Percentiles rank a stretch among this genome's conserved stretches.
Evolutionary conservation across 805 yeast genomes (phyloP).

Genomic region (Saccharomycopsis olivae): DNA sequence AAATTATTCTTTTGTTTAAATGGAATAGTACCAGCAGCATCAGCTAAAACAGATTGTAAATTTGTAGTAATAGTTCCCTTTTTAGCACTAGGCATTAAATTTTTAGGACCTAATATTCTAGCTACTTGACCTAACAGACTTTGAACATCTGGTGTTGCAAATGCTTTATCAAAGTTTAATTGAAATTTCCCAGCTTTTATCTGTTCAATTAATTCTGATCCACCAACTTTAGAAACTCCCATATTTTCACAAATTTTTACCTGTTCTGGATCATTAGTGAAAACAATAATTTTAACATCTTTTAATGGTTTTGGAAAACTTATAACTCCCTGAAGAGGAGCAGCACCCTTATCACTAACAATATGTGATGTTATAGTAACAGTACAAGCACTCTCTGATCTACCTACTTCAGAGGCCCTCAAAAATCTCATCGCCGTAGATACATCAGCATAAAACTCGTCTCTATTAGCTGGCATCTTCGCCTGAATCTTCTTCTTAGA

Average conservation of each 20-base stretch:
- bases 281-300: slow-evolving; percentile 53
- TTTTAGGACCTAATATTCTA: slow-evolving; percentile 77
- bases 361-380: slow-evolving; percentile 55
- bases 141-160: slow-evolving; percentile 77
- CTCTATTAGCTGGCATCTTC: slow-evolving; percentile 33
- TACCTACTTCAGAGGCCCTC: slow-evolving; percentile 87
- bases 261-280: slow-evolving; percentile 47
- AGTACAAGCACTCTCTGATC: slow-evolving; percentile 59
- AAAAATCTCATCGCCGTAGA: slow-evolving; percentile 66
- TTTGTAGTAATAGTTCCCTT: slow-evolving; percentile 79
- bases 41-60: slow-evolving; percentile 39
- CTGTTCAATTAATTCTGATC: slow-evolving; percentile 52
- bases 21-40: slow-evolving; percentile 56
- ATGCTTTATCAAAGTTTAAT: slow-evolving; percentile 54
- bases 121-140: slow-evolving; percentile 56
- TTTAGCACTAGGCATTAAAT: slow-evolving; percentile 79
- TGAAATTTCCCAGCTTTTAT: slow-evolving; percentile 44
- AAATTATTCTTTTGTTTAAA: slow-evolving; percentile 64
- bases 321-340: slow-evolving; percentile 62
- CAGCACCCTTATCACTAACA: slow-evolving; percentile 66
- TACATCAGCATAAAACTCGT: slow-evolving; percentile 62
- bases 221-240: slow-evolving; percentile 65
- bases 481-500: slow-evolving; percentile 27
- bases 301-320: slow-evolving; percentile 64
- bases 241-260: slow-evolving; percentile 42